These are phyloP conservation scores for Volvox reticuliferus DNA, from an alignment of 139 green algal species.

Conservation along the genomic window DNA sequence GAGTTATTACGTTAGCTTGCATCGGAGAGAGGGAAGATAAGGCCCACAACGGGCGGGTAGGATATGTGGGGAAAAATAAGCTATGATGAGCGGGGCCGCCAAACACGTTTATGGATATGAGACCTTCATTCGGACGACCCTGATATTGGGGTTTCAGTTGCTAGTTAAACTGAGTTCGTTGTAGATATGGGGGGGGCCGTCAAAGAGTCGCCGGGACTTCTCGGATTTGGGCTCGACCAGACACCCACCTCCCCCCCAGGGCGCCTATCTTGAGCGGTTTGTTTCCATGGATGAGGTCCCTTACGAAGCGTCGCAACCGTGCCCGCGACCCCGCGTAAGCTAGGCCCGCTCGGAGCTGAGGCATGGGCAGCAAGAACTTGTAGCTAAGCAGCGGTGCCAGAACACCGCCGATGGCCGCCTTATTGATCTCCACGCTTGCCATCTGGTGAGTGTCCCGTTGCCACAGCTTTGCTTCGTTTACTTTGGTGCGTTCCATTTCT, in stretches of 20 bases:
- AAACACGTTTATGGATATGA: no score
- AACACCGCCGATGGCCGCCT: background rate
- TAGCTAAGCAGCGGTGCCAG: conserved; percentile 9
- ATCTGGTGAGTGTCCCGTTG: conserved; percentile 8
- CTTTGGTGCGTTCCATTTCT: background rate
- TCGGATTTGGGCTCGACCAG: no score
- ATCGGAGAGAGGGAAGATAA: no score
- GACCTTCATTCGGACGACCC: no score
- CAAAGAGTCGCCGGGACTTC: no score
- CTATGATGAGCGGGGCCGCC: no score
- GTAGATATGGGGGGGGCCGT: no score
- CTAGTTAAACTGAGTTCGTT: no score
- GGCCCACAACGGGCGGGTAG: no score
- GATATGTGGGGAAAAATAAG: no score
- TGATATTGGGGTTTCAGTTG: no score
- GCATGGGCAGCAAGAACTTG: conserved; percentile 1
- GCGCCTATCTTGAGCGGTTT: conserved; percentile 4
- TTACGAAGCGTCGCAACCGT: conserved; percentile 1
- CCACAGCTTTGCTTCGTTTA: background rate
- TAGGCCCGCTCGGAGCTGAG: background rate
- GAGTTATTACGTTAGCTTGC: no score
- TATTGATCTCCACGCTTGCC: background rate
- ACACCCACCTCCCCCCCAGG: conserved; percentile 6
- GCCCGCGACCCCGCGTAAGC: background rate
- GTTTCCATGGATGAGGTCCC: background rate